These are phyloP conservation scores for Acacia melanoxylon DNA, from an alignment of 306 rosid genomes.

Conservation along the genomic window DNA sequence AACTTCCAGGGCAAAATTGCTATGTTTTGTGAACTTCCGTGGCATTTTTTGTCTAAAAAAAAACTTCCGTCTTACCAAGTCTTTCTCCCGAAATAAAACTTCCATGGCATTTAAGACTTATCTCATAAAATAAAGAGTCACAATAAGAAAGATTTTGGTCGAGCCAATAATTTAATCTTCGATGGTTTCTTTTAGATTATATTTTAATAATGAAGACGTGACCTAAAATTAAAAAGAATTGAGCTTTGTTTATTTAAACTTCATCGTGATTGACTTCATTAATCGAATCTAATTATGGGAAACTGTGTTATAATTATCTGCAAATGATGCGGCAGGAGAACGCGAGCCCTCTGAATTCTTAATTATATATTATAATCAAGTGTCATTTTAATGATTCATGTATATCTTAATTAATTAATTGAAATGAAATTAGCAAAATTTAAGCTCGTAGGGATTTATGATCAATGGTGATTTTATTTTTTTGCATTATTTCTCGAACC, in stretches of 20 bases:
- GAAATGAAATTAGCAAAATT: not conserved
- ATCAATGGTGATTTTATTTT: not conserved
- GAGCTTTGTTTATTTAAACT: slow-evolving; percentile 29
- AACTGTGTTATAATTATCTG: slow-evolving; percentile 35
- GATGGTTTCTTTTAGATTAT: not conserved
- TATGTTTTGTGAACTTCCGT: too few species aligned
- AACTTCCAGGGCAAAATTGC: too few species aligned
- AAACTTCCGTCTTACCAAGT: too few species aligned
- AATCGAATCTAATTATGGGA: slow-evolving; percentile 56
- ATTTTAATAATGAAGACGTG: slow-evolving; percentile 23
- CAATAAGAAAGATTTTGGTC: slow-evolving; percentile 40
- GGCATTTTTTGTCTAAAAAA: too few species aligned
- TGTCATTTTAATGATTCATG: not conserved
- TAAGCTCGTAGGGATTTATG: not conserved
- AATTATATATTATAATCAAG: not conserved
- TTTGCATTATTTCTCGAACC: not conserved
- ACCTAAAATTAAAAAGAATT: slow-evolving; percentile 24
- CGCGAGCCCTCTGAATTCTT: slow-evolving; percentile 15
- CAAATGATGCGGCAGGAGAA: slow-evolving; percentile 36
- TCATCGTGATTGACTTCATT: slow-evolving; percentile 33
- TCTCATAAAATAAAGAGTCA: slow-evolving; percentile 14
- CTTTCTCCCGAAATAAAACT: too few species aligned
- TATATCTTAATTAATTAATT: not conserved
- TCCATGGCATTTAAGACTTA: too few species aligned
- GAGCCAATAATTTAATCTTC: slow-evolving; percentile 23